phyloP scores from a whole-genome alignment of 441 rosid species.

The Cnidoscolus chayamansa region DNA sequence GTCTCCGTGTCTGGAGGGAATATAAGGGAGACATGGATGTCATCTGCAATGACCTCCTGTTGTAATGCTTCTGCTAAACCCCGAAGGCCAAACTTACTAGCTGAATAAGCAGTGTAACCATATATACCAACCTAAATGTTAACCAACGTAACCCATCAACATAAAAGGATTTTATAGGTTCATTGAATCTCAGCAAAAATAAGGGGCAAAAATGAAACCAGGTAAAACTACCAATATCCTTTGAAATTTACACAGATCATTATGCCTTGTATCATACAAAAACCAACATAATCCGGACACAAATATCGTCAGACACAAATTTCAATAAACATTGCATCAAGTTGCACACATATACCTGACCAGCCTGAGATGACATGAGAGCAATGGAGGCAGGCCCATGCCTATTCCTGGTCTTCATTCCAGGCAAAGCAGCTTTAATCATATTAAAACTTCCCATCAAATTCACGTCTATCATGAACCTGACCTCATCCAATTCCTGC shows the following conservation, averaged over 20 bases:
- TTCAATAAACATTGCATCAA: not conserved
- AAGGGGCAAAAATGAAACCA: not conserved
- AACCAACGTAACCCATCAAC: conserved; percentile 9
- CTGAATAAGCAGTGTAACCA: conserved; percentile 88
- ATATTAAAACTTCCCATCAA: conserved; percentile 76
- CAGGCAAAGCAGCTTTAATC: conserved; percentile 79
- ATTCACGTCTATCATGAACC: conserved; percentile 74
- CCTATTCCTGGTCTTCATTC: conserved; percentile 55
- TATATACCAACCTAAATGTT: conserved; percentile 71
- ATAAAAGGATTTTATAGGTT: not conserved
- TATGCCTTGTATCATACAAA: not conserved
- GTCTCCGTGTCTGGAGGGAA: conserved; percentile 89
- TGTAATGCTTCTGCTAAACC: conserved; percentile 97
- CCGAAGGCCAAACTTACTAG: conserved; percentile 83
- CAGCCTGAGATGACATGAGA: conserved; percentile 86
- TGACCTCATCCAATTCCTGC: conserved; percentile 69
- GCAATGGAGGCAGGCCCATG: conserved; percentile 58
- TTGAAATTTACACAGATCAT: not conserved
- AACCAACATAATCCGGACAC: not conserved
- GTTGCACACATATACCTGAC: conserved; percentile 50
- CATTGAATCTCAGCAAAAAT: not conserved
- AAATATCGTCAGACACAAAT: not conserved
- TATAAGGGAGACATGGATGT: conserved; percentile 71
- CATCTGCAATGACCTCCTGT: conserved; percentile 77
- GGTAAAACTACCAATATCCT: not conserved